Evolutionary conservation across 306 rosid species (phyloP), one percentile per base, ranked within the genome.

Genomic region (Pyrus communis): DNA sequence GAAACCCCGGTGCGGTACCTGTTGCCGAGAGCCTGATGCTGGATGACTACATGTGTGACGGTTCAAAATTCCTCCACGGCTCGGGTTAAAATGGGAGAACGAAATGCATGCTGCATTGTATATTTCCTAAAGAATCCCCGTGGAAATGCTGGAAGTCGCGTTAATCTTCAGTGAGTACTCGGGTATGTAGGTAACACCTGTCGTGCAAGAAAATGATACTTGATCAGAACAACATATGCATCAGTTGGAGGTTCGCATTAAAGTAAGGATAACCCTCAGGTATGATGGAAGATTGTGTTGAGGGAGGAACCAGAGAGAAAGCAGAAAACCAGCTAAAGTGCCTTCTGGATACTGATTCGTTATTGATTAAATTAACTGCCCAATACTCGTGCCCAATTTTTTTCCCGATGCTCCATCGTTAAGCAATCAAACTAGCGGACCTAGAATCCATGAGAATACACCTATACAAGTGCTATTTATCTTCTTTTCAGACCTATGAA

Each of bases 181-280:
- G 4, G 98, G 98, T 74, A 85, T 83, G 73, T 91, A 96, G 38
- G 93, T 77, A 79, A 83, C 77, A 81, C 99, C 99, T 92, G 92
- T 77, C 61, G 67, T 74, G 81, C 70, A 85, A 82, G 61, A 71
- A 80, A 79, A 17, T 46, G 42, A 54, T 43, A 75, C 33, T 59
- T 28, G 42, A 21, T 66, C 54, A 73, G 51, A 61, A 54, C 55
- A 73, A 66, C 51, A 51, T 60, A 40, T 67, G 23, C 76, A 11
- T 15, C 8, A 5, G 59, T 69, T 21, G 23, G 7, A 4, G 30
- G 57, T 49, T 76, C 2, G 38, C 21, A 51, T 6, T 22, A 5
- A 51, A 35, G 38, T 23, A 73, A 40, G 57, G 55, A 28, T 35
- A 35, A 4, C 51, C 49, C 27, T 12, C 17, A 2, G 14, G 22